Evolutionary conservation across 1,139 yeast genomes (phyloP).

Genomic region (Saccharomycopsis hybrid): DNA sequence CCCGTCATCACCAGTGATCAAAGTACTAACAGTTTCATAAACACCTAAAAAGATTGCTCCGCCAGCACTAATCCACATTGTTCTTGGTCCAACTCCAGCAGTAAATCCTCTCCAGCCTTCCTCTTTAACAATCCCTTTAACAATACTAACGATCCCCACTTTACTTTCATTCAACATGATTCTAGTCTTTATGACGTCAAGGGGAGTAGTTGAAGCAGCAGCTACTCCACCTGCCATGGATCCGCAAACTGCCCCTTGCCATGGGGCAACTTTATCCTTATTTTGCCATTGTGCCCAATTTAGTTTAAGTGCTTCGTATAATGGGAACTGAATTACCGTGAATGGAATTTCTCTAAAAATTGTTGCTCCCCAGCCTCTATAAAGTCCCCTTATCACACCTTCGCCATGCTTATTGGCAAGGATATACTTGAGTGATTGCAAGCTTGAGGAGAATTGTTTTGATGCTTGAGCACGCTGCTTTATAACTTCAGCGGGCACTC

Average conservation of each 20-base stretch:
- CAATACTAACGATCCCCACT: conserved; percentile 41
- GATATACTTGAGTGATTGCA: conserved; percentile 58
- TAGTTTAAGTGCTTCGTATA: conserved; percentile 75
- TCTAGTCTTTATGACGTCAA: conserved; percentile 91
- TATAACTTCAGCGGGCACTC: conserved; percentile 96
- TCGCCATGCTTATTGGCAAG: conserved; percentile 62
- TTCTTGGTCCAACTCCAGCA: conserved; percentile 87
- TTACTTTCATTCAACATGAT: conserved; percentile 66
- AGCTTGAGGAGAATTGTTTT: conserved; percentile 49
- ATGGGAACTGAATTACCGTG: conserved; percentile 89
- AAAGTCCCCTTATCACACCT: conserved; percentile 70
- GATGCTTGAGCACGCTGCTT: conserved; percentile 88
- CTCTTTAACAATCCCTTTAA: conserved; percentile 43
- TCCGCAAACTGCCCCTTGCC: conserved; percentile 90
- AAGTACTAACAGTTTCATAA: conserved; percentile 62
- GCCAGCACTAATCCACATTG: conserved; percentile 97
- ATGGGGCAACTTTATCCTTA: conserved; percentile 42
- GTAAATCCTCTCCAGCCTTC: conserved; percentile 68
- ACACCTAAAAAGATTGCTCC: conserved; percentile 96
- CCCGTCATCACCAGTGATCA: neutral
- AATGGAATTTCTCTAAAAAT: conserved; percentile 93
- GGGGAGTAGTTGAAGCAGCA: conserved; percentile 75
- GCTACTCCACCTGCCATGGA: conserved; percentile 95
- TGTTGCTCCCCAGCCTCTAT: conserved; percentile 91
- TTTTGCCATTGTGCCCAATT: conserved; percentile 40